Evolutionary conservation across 2,329 filamentous ascomycete species (phyloP).

Genomic region (Colletotrichum sp.): DNA sequence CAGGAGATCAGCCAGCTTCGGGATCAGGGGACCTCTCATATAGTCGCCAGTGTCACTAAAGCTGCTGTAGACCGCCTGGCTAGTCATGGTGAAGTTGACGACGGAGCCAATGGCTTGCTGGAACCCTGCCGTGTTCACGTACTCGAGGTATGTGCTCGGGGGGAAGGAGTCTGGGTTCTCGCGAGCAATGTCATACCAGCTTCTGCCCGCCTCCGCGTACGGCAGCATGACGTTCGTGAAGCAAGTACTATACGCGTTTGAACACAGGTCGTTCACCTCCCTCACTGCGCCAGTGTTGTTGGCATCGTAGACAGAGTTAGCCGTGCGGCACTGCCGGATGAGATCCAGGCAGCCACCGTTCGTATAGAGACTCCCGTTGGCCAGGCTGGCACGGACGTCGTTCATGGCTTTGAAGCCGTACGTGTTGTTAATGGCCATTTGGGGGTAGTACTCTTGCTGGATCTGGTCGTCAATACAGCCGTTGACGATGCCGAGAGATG

Average conservation of each 20-base stretch:
- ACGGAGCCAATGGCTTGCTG: constrained; percentile 63
- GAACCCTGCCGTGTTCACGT: constrained; percentile 64
- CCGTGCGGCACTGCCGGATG: constrained; percentile 21
- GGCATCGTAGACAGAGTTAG: constrained; percentile 12
- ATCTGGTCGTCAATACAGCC: constrained; percentile 71
- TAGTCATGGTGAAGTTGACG: constrained; percentile 61
- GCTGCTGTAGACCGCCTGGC: constrained; percentile 47
- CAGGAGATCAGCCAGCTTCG: constrained; percentile 65
- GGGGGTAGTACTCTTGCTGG: constrained; percentile 62
- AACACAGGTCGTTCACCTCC: constrained; percentile 12
- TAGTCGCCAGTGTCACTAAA: constrained; percentile 64
- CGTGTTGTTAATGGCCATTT: constrained; percentile 64
- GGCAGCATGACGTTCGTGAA: constrained; percentile 60
- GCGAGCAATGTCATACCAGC: constrained; percentile 67
- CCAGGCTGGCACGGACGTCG: constrained; percentile 16
- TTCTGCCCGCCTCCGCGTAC: constrained; percentile 61
- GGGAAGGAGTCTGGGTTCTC: constrained; percentile 65
- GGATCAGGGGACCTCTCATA: constrained; percentile 65
- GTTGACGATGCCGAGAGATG: constrained; percentile 73
- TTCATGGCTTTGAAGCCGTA: constrained; percentile 65
- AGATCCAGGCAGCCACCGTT: constrained; percentile 17
- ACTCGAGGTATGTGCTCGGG: constrained; percentile 63
- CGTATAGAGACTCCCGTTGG: constrained; percentile 17
- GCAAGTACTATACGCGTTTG: constrained; percentile 37
- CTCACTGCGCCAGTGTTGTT: constrained; percentile 13